A percentile compares a stretch with the other conserved stretches of the same genome.
phyloP scores from a whole-genome alignment of 108 stramenopile genomes.

The Pseudonitzschia multiseries region DNA sequence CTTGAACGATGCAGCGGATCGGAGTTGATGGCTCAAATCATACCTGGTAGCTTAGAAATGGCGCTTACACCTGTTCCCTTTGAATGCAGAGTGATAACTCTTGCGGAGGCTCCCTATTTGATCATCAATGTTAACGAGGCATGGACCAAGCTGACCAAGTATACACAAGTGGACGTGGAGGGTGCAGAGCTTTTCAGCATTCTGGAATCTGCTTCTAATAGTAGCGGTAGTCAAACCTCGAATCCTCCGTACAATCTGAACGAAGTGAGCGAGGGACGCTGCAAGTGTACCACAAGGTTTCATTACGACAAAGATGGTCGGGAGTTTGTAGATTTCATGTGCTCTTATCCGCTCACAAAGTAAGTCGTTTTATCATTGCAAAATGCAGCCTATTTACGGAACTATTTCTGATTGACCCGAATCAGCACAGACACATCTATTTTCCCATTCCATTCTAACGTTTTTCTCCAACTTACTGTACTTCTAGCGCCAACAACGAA shows the following conservation, averaged over 20 bases:
- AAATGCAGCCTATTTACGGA: too few species aligned
- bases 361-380: conserved; percentile 35
- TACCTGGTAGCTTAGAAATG: conserved; percentile 86
- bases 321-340: conserved; percentile 76
- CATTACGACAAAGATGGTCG: conserved; percentile 71
- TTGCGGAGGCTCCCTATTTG: conserved; percentile 61
- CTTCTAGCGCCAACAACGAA: conserved; percentile 52
- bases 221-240: conserved; percentile 3
- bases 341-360: conserved; percentile 84
- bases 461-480: conserved; percentile 3
- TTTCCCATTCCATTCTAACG: not conserved
- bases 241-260: conserved; percentile 37
- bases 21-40: conserved; percentile 74
- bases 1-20: conserved; percentile 84
- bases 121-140: conserved; percentile 80
- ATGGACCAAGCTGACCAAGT: conserved; percentile 71
- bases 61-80: conserved; percentile 61
- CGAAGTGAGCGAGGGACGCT: conserved; percentile 53
- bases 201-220: conserved; percentile 43
- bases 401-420: not conserved
- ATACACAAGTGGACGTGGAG: conserved; percentile 80
- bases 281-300: conserved; percentile 57
- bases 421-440: not conserved
- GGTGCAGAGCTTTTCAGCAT: conserved; percentile 61
- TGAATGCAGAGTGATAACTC: conserved; percentile 77